These are phyloP conservation scores for Herpetomonas samuelpessoai DNA, from an alignment of 208 protist species.

Conservation along the genomic window DNA sequence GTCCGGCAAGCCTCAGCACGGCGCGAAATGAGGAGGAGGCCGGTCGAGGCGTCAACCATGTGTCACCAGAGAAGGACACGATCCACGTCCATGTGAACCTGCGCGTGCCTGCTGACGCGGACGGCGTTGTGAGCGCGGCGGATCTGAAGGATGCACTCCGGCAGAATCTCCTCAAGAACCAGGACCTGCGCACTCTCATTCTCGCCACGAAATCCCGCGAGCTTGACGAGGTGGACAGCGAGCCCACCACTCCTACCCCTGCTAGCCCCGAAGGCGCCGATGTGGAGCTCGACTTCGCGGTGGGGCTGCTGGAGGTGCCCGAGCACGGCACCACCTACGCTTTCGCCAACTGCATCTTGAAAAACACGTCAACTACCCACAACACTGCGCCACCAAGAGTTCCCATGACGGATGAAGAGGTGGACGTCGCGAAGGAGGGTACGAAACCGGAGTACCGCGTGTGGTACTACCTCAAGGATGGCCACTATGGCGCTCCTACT, in stretches of 20 bases:
- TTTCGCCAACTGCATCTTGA: conserved; percentile 13
- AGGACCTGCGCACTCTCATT: background rate
- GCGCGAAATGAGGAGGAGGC: background rate
- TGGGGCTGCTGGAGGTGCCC: conserved; percentile 25
- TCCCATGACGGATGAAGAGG: background rate
- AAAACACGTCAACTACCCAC: background rate
- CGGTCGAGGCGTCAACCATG: conserved; percentile 1
- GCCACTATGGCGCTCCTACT: background rate
- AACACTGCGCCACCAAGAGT: background rate
- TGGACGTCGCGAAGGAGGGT: background rate
- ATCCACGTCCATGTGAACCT: conserved; percentile 9
- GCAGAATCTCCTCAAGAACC: conserved; percentile 12
- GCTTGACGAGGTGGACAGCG: background rate
- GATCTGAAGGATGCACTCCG: conserved; percentile 26
- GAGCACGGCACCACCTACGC: conserved; percentile 25
- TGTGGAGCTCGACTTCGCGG: conserved; percentile 14
- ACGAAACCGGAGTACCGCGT: conserved; percentile 16
- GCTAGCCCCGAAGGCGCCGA: background rate
- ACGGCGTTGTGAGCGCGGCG: conserved; percentile 14
- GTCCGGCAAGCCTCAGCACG: conserved; percentile 1
- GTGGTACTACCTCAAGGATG: conserved; percentile 33
- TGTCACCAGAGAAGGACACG: conserved; percentile 2
- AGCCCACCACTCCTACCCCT: too few relatives aligned
- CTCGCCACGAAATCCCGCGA: background rate
- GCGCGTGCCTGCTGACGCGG: conserved; percentile 18